Conservation (phyloP, 2,329 filamentous ascomycete species). For the Zelopaecilomyces penicillatus region DNA sequence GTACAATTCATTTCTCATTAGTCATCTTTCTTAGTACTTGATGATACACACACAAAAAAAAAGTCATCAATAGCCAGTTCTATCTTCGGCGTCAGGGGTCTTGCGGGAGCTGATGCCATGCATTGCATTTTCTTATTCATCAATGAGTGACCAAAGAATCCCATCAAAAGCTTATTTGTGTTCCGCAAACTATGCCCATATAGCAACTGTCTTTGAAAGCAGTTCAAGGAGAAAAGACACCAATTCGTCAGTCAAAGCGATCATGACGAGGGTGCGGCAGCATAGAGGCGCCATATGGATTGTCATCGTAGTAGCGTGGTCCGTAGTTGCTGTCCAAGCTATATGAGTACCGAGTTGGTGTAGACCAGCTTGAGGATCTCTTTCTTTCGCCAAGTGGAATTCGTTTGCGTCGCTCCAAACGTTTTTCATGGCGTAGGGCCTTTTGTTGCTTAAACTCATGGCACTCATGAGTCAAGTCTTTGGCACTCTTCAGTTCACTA, state of each 20-base stretch:
- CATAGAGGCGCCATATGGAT: slow-evolving; percentile 31
- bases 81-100: too few species aligned
- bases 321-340: slow-evolving; percentile 23
- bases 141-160: too few species aligned
- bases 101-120: too few species aligned
- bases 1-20: slow-evolving; percentile 33
- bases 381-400: slow-evolving; percentile 21
- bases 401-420: slow-evolving; percentile 29
- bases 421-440: slow-evolving; percentile 38
- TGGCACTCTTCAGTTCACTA: slow-evolving; percentile 47
- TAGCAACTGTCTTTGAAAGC: too few species aligned
- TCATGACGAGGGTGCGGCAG: slow-evolving; percentile 29
- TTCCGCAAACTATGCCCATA: too few species aligned
- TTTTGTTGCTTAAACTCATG: slow-evolving; percentile 42
- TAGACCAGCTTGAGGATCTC: slow-evolving; percentile 37
- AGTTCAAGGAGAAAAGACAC: too few species aligned
- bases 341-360: slow-evolving; percentile 25
- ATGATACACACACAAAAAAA: slow-evolving; percentile 1
- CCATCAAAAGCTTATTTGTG: too few species aligned
- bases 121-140: too few species aligned
- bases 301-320: slow-evolving; percentile 39
- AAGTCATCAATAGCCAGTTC: neutral
- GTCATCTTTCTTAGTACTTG: slow-evolving; percentile 15
- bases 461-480: slow-evolving; percentile 40
- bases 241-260: slow-evolving; percentile 6